Evolutionary conservation across 805 yeast species (phyloP), one percentile per base, ranked within the genome.

Genomic region (Jamesozyma gamospora): DNA sequence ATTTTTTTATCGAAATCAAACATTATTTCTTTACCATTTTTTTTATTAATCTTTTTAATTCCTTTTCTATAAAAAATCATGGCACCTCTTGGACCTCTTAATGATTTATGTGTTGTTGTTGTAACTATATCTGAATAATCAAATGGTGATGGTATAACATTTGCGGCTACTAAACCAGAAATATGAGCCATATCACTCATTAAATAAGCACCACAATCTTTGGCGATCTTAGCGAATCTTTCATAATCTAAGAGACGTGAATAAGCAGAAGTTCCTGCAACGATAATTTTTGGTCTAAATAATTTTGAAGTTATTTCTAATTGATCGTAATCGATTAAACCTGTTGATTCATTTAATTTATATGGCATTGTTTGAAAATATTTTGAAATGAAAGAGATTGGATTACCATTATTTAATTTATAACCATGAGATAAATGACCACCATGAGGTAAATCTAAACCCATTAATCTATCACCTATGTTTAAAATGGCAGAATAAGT

Each of bases 61-160:
- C 97, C 97, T 70, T 83, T 85, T 74, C 97, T 82, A 76, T 77
- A 90, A 72, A 90, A 90, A 60, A 90, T 90, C 87, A 90, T 82
- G 36, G 98, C 94, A 63, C 97, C 98, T 70, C 98, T 80, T 64
- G 98, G 98, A 33, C 98, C 98, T 71, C 98, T 83, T 58, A 90
- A 75, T 15, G 96, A 87, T 69, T 90, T 90, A 71, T 90, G 98
- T 30, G 96, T 87, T 40, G 98, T 90, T 47, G 97, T 90, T 48
- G 98, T 90, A 60, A 90, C 97, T 53, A 90, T 84, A 67, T 90
- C 98, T 41, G 96, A 82, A 65, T 81, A 77, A 56, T 80, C 81
- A 68, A 90, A 90, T 43, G 98, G 98, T 30, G 95, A 83, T 53
- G 84, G 87, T 33, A 84, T 81, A 41, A 87, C 95, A 49, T 88